phyloP scores from a whole-genome alignment of 768 basidiomycete genomes.

The Agaricus blazei region DNA sequence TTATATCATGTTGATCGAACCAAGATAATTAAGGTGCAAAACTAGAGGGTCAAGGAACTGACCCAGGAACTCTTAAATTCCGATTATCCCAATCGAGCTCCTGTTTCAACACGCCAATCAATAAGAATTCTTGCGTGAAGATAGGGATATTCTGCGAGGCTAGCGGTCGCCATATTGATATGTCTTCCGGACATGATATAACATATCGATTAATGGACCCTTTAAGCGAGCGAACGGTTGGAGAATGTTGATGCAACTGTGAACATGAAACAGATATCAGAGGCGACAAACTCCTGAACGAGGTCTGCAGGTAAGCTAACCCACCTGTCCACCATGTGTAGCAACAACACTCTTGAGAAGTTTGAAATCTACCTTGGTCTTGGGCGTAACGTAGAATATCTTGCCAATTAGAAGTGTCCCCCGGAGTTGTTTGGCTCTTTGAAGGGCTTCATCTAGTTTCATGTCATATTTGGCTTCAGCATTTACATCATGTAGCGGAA shows the following conservation, averaged over 20 bases:
- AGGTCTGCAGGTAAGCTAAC: conserved; percentile 4
- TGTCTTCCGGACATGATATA: conserved; percentile 63
- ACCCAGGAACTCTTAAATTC: conserved; percentile 23
- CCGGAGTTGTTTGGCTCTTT: conserved; percentile 45
- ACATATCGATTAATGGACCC: conserved; percentile 50
- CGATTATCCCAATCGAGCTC: conserved; percentile 58
- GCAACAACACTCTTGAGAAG: conserved; percentile 65
- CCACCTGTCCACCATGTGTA: conserved; percentile 70
- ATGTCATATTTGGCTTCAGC: conserved; percentile 67
- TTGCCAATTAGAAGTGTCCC: conserved; percentile 58
- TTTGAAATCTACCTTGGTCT: conserved; percentile 51
- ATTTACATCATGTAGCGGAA: conserved; percentile 50
- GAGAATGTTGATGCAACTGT: conserved; percentile 42
- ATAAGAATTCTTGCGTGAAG: conserved; percentile 66
- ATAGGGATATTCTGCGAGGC: conserved; percentile 42
- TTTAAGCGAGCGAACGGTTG: conserved; percentile 51
- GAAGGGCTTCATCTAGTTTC: conserved; percentile 55
- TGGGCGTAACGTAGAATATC: conserved; percentile 73
- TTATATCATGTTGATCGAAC: too few relatives aligned
- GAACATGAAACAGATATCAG: not conserved
- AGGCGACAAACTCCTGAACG: not conserved
- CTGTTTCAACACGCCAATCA: conserved; percentile 62
- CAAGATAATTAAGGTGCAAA: too few relatives aligned
- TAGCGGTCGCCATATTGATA: conserved; percentile 61
- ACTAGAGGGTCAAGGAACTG: not conserved